A percentile compares a stretch with the other conserved stretches of the same genome.
These are phyloP conservation scores for Sporothrix curviconia DNA, from an alignment of 2,329 filamentous ascomycete genomes.

Conservation along the genomic window DNA sequence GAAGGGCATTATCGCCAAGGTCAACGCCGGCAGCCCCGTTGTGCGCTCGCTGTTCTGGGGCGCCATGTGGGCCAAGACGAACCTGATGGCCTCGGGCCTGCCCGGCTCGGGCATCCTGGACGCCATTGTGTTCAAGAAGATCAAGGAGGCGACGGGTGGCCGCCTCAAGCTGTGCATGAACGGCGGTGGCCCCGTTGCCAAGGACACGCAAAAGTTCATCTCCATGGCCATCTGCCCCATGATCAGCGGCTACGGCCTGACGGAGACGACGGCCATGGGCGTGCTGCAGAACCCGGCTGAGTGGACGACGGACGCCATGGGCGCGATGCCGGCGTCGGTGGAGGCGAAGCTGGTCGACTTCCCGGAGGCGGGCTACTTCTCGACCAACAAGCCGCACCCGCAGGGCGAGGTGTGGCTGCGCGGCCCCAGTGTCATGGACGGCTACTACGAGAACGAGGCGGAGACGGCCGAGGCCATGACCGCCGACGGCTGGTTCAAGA, in stretches of 20 bases:
- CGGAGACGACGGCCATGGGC: constrained; percentile 75
- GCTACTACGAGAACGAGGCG: constrained; percentile 71
- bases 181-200: constrained; percentile 76
- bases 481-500: constrained; percentile 79
- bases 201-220: constrained; percentile 81
- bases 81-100: constrained; percentile 46
- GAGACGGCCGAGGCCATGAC: constrained; percentile 67
- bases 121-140: constrained; percentile 78
- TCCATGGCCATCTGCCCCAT: constrained; percentile 84
- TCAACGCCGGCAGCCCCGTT: constrained; percentile 61
- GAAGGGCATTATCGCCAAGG: constrained; percentile 77
- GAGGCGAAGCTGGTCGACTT: constrained; percentile 86
- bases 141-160: constrained; percentile 83
- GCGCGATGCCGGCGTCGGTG: constrained; percentile 64
- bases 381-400: constrained; percentile 66
- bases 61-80: constrained; percentile 47
- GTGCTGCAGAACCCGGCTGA: constrained; percentile 67
- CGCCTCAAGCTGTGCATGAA: constrained; percentile 76
- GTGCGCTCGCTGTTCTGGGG: constrained; percentile 69
- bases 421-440: constrained; percentile 61
- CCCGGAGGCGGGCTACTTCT: constrained; percentile 70
- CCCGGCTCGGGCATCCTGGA: constrained; percentile 67
- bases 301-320: constrained; percentile 69
- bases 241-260: constrained; percentile 83
- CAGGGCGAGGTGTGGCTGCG: constrained; percentile 89